These are phyloP conservation scores for Albugo laibachii DNA, from an alignment of 352 stramenopile genomes.

Conservation along the genomic window DNA sequence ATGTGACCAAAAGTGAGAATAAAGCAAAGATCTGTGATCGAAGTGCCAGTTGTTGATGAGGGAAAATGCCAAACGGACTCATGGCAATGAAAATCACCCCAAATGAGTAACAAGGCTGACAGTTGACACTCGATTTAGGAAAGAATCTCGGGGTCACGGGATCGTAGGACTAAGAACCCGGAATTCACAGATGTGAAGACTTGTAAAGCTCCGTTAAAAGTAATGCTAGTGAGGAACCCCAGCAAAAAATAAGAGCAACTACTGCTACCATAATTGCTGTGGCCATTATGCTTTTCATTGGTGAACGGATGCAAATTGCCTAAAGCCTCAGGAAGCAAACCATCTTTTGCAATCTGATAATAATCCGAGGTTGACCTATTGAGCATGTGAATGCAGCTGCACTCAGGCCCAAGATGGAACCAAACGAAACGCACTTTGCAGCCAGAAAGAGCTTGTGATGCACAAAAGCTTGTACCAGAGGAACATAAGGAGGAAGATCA, in stretches of 20 bases:
- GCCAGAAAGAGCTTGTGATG: constrained; percentile 57
- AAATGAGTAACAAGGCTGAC: constrained; percentile 25
- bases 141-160: constrained; percentile 21
- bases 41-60: constrained; percentile 47
- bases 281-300: constrained; percentile 71
- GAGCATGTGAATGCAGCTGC: constrained; percentile 81
- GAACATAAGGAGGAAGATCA: constrained; percentile 49
- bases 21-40: constrained; percentile 17
- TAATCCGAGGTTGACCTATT: constrained; percentile 84
- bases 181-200: constrained; percentile 89
- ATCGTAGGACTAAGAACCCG: constrained; percentile 68
- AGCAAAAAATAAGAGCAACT: constrained; percentile 82
- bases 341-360: constrained; percentile 82
- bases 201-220: constrained; percentile 59
- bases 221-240: constrained; percentile 82
- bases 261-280: constrained; percentile 57
- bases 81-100: constrained; percentile 31
- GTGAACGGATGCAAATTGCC: constrained; percentile 37
- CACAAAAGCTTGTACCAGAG: constrained; percentile 68
- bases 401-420: constrained; percentile 84
- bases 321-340: constrained; percentile 40
- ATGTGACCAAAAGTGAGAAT: constrained; percentile 18
- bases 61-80: constrained; percentile 39
- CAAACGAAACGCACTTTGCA: constrained; percentile 72
- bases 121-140: background rate